Evolutionary conservation across 306 rosid genomes (phyloP).

Genomic region (Cucumis melo): DNA sequence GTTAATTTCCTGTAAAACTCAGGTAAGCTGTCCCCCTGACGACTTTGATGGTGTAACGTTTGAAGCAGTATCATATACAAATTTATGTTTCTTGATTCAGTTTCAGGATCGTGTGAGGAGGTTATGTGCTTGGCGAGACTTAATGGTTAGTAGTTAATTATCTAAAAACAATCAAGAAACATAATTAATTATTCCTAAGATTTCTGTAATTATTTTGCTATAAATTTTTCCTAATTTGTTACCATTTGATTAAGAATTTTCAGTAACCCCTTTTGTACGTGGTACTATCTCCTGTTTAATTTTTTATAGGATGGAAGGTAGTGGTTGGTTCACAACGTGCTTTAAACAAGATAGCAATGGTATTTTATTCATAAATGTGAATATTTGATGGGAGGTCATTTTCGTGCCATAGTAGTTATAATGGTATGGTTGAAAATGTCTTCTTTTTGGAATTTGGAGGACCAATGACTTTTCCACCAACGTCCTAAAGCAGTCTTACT

Average conservation of each 20-base stretch:
- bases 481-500: neutral
- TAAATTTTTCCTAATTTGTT: neutral
- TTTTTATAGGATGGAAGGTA: neutral
- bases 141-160: conserved; percentile 53
- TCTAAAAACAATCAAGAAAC: neutral
- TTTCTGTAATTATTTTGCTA: neutral
- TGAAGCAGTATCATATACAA: conserved; percentile 5
- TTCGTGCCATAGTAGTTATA: neutral
- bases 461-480: neutral
- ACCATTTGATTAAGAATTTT: neutral
- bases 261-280: neutral
- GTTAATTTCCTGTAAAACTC: conserved; percentile 38
- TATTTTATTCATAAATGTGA: neutral
- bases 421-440: neutral
- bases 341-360: neutral
- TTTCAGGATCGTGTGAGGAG: conserved; percentile 57
- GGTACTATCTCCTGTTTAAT: neutral
- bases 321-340: neutral
- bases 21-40: conserved; percentile 38
- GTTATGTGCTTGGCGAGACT: conserved; percentile 79
- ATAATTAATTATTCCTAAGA: neutral
- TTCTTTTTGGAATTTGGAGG: neutral
- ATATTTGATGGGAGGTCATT: neutral
- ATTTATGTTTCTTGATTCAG: too few relatives aligned
- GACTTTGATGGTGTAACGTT: neutral